Conservation (phyloP, 768 basidiomycete species). For the Psilocybe tampanensis region DNA sequence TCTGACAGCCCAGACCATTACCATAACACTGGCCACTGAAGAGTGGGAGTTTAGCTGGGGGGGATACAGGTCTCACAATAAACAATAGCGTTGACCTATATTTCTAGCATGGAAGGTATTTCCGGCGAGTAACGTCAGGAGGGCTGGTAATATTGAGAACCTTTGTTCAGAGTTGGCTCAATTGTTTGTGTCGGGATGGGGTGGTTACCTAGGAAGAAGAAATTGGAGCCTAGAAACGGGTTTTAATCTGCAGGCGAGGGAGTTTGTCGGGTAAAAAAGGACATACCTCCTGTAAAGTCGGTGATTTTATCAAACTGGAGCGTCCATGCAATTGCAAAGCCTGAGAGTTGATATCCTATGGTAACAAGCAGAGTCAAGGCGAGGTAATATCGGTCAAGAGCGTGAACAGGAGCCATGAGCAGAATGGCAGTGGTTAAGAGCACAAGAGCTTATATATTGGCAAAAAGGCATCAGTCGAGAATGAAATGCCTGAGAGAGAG, state of each 20-base stretch:
- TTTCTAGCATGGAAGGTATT: conserved; percentile 63
- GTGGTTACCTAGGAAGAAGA: conserved; percentile 56
- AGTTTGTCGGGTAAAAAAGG: conserved; percentile 5
- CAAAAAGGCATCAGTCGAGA: background rate
- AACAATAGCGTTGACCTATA: conserved; percentile 35
- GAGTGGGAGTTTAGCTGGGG: background rate
- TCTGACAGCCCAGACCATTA: conserved; percentile 68
- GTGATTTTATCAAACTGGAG: conserved; percentile 77
- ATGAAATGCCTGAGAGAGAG: background rate
- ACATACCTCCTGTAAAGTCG: conserved; percentile 61
- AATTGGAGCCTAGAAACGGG: conserved; percentile 54
- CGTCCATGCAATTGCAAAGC: conserved; percentile 69
- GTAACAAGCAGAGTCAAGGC: conserved; percentile 53
- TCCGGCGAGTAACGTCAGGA: conserved; percentile 64
- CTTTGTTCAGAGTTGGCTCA: background rate
- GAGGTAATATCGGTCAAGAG: conserved; percentile 53
- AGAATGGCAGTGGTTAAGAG: background rate
- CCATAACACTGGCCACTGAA: conserved; percentile 51
- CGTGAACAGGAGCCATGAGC: conserved; percentile 41
- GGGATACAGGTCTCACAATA: background rate
- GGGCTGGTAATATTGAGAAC: no score
- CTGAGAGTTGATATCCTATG: conserved; percentile 57
- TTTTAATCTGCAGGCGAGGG: background rate
- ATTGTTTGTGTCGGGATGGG: background rate
- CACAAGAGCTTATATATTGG: background rate